Conservation (phyloP, 495 filamentous ascomycete genomes). For the Trichoderma virens region DNA sequence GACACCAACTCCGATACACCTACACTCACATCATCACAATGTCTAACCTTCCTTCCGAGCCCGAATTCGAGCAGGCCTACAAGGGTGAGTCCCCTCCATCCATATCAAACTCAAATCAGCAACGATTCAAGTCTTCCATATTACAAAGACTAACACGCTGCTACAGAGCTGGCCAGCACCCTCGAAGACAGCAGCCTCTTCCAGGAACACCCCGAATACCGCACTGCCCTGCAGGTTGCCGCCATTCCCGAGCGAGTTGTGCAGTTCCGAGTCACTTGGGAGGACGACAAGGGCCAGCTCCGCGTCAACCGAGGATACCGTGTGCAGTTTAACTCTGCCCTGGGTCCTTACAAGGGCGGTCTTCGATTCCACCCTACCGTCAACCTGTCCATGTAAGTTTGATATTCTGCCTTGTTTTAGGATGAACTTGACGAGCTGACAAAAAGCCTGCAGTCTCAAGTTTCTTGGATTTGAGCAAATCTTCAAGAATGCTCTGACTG, state of each 20-base stretch:
- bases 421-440: background rate
- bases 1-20: background rate
- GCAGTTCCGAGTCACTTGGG: constrained; percentile 96
- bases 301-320: constrained; percentile 96
- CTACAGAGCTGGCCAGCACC: constrained; percentile 79
- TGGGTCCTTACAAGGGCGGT: constrained; percentile 97
- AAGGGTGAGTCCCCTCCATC: constrained; percentile 54
- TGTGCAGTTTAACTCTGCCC: constrained; percentile 97
- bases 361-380: constrained; percentile 93
- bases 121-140: no score
- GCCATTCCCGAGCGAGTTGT: constrained; percentile 92
- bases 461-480: constrained; percentile 99
- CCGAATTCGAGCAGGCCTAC: constrained; percentile 98
- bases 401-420: background rate
- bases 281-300: constrained; percentile 80
- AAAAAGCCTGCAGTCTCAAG: constrained; percentile 52
- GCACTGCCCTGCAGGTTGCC: constrained; percentile 77
- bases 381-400: constrained; percentile 75
- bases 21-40: constrained; percentile 37
- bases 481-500: constrained; percentile 99
- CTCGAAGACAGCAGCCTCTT: constrained; percentile 93
- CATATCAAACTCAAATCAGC: background rate
- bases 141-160: constrained; percentile 9
- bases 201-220: constrained; percentile 87
- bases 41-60: constrained; percentile 81